A percentile compares a stretch with the other conserved stretches of the same genome.
Conservation (phyloP, 768 basidiomycete genomes). For the Kwoniella botswanensis region DNA sequence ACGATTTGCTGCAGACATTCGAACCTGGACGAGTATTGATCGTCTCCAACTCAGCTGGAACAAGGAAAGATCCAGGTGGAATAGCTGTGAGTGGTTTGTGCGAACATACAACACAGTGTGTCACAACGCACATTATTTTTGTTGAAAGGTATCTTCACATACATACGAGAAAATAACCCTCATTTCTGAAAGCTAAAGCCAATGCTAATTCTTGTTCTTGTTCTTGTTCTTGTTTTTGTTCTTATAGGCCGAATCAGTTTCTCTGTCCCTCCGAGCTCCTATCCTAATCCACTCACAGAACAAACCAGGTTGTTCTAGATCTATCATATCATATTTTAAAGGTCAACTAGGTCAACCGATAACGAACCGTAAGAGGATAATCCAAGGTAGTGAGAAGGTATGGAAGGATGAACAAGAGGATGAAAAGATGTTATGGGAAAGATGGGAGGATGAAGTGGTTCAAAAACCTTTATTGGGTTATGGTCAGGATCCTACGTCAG, state of each 20-base stretch:
- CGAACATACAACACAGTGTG: not conserved
- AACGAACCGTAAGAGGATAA: constrained; percentile 17
- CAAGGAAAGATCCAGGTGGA: constrained; percentile 69
- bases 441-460: constrained; percentile 27
- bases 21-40: constrained; percentile 80
- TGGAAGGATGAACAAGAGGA: constrained; percentile 32
- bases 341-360: constrained; percentile 62
- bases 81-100: constrained; percentile 67
- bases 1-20: constrained; percentile 71
- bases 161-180: not conserved
- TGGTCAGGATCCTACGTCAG: constrained; percentile 48
- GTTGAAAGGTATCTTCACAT: not conserved
- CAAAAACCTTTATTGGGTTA: constrained; percentile 57
- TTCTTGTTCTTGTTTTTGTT: not conserved
- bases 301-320: constrained; percentile 80
- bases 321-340: constrained; percentile 75
- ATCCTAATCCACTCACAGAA: constrained; percentile 76
- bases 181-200: not conserved
- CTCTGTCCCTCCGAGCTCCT: constrained; percentile 74
- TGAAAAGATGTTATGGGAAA: constrained; percentile 56
- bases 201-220: no score
- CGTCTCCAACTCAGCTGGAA: constrained; percentile 93
- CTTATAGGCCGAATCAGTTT: constrained; percentile 82
- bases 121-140: no score
- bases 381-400: constrained; percentile 55